These are phyloP conservation scores for Candida succiphila DNA, from an alignment of 805 yeast species.

Conservation along the genomic window DNA sequence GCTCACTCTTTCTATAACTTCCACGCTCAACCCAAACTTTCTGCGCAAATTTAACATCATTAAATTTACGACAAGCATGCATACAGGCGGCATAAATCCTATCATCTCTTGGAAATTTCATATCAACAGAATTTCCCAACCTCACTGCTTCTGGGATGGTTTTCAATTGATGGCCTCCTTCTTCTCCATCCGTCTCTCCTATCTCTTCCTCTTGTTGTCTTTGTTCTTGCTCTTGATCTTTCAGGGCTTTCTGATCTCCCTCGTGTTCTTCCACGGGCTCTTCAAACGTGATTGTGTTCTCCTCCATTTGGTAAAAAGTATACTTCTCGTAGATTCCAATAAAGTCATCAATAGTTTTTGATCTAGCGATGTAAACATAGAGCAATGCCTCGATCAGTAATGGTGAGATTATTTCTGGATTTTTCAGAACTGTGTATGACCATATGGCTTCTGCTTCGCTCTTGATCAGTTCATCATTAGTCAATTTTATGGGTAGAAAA, in stretches of 20 bases:
- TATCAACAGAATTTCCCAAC: constrained; percentile 2
- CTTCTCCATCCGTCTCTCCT: constrained; percentile 5
- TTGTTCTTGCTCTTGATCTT: constrained; percentile 11
- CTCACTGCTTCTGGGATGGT: constrained; percentile 5
- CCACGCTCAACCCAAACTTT: constrained; percentile 77
- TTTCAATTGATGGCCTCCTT: too few relatives aligned
- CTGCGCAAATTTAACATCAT: constrained; percentile 49
- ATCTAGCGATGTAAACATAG: constrained; percentile 31
- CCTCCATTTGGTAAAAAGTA: constrained; percentile 23
- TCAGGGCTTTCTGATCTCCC: neutral
- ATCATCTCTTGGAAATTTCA: constrained; percentile 31
- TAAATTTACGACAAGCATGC: constrained; percentile 52
- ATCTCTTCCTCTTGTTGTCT: constrained; percentile 7
- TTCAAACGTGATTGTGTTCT: constrained; percentile 7
- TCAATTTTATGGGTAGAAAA: constrained; percentile 45
- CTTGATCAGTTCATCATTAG: constrained; percentile 31
- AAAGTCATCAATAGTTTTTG: constrained; percentile 24
- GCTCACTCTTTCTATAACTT: constrained; percentile 41
- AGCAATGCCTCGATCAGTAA: constrained; percentile 42
- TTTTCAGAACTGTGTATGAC: constrained; percentile 36
- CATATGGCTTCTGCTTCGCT: constrained; percentile 77
- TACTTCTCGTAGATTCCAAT: constrained; percentile 22
- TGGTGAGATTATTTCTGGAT: constrained; percentile 32
- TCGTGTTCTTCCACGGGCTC: constrained; percentile 7
- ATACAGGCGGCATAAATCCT: constrained; percentile 51